These are phyloP conservation scores for Ustilago vetiveriae DNA, from an alignment of 1,284 basidiomycete genomes.

Conservation along the genomic window DNA sequence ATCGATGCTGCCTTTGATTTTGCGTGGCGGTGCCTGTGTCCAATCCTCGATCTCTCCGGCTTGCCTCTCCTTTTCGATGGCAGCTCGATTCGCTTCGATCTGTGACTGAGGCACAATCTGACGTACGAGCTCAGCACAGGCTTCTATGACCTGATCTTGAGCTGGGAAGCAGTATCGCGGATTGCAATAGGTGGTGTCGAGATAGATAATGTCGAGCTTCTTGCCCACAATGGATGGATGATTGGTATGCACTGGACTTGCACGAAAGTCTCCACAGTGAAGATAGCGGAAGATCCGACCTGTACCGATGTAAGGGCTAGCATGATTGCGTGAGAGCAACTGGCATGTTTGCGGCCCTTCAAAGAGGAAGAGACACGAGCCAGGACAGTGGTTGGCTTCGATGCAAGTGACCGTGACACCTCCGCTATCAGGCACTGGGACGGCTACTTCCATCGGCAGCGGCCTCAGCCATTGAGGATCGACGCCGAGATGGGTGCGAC, in stretches of 20 bases:
- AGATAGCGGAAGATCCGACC: constrained; percentile 81
- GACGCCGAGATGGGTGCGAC: constrained; percentile 87
- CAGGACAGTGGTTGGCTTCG: constrained; percentile 95
- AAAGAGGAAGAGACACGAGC: constrained; percentile 91
- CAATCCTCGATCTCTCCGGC: constrained; percentile 63
- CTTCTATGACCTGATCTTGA: constrained; percentile 88
- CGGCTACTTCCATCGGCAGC: constrained; percentile 81
- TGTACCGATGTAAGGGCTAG: constrained; percentile 35
- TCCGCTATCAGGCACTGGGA: constrained; percentile 80
- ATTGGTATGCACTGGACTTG: constrained; percentile 59
- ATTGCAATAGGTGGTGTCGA: constrained; percentile 96
- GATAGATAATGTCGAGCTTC: constrained; percentile 83
- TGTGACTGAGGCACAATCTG: constrained; percentile 31
- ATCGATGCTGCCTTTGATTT: constrained; percentile 40
- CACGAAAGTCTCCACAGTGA: constrained; percentile 84
- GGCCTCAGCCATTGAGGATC: constrained; percentile 86
- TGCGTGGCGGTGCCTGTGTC: constrained; percentile 59
- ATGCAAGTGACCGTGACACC: constrained; percentile 90
- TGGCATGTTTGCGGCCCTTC: constrained; percentile 88
- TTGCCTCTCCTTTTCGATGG: constrained; percentile 43
- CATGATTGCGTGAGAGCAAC: constrained; percentile 69
- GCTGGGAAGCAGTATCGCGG: constrained; percentile 95
- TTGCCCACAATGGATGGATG: constrained; percentile 52
- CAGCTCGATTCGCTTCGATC: constrained; percentile 9
- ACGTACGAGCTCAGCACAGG: constrained; percentile 84